Conservation (phyloP, 1,284 basidiomycete species). For the Agaricales sp. region DNA sequence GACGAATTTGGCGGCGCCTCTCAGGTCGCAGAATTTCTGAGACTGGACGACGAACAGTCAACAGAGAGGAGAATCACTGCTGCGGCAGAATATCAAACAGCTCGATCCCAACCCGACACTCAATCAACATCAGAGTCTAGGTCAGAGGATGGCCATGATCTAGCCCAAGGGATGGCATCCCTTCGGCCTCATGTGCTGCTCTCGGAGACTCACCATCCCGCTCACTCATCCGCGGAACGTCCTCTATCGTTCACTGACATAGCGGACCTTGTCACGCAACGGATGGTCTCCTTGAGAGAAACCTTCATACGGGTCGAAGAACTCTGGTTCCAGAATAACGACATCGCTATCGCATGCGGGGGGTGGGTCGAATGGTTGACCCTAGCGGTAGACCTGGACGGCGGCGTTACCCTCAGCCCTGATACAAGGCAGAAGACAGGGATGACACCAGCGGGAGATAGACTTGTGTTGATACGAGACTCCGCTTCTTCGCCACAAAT, state of each 20-base stretch:
- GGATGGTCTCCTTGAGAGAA: background rate
- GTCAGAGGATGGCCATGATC: too few species aligned
- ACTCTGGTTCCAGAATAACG: background rate
- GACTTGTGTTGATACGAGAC: background rate
- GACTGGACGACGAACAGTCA: slow-evolving; percentile 24
- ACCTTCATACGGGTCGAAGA: background rate
- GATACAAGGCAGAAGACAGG: background rate
- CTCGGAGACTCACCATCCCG: background rate
- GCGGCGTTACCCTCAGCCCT: background rate
- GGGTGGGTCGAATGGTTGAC: slow-evolving; percentile 1
- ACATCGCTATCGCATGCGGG: background rate
- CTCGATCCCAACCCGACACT: too few species aligned
- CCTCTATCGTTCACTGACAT: background rate
- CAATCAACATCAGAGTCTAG: too few species aligned
- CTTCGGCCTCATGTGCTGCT: background rate
- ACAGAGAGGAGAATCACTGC: background rate
- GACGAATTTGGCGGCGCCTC: slow-evolving; percentile 55
- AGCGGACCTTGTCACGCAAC: background rate
- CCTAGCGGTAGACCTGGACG: background rate
- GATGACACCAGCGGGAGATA: background rate
- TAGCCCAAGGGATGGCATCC: background rate
- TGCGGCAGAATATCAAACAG: background rate
- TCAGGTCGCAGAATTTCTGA: slow-evolving; percentile 62
- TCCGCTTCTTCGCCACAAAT: background rate
- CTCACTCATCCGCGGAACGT: background rate